Evolutionary conservation across 208 protist genomes (phyloP).

Genomic region (Leishmania turanica): DNA sequence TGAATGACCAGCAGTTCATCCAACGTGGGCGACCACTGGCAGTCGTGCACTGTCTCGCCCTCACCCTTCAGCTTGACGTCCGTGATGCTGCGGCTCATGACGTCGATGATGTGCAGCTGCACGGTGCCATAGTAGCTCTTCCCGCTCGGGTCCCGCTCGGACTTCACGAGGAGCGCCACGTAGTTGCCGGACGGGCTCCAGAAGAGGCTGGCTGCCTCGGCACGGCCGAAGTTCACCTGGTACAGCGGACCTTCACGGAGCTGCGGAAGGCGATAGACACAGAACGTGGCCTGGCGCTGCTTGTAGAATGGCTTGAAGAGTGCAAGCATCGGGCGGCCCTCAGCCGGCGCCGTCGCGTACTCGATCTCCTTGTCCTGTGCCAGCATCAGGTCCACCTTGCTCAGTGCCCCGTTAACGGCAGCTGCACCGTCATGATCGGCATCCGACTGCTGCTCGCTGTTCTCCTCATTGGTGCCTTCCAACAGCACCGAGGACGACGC

Average conservation of each 20-base stretch:
- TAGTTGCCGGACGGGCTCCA: constrained; percentile 76
- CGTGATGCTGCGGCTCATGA: constrained; percentile 52
- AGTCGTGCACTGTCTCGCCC: constrained; percentile 89
- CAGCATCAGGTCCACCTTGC: constrained; percentile 80
- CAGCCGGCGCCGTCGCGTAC: constrained; percentile 53
- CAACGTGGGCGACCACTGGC: constrained; percentile 67
- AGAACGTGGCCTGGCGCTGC: constrained; percentile 63
- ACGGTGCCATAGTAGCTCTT: constrained; percentile 92
- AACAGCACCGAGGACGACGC: constrained; percentile 4
- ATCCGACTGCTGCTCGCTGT: background rate
- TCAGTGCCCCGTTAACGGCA: constrained; percentile 31
- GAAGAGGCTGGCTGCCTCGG: constrained; percentile 61
- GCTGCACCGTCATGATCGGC: background rate
- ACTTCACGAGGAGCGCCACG: constrained; percentile 73
- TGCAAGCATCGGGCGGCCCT: constrained; percentile 60
- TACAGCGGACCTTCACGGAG: constrained; percentile 67
- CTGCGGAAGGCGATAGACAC: constrained; percentile 76
- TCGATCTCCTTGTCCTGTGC: constrained; percentile 83
- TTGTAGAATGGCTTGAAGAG: constrained; percentile 89
- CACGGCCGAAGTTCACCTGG: constrained; percentile 62
- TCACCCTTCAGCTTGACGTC: constrained; percentile 71
- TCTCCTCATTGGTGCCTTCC: constrained; percentile 17
- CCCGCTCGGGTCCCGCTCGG: constrained; percentile 80
- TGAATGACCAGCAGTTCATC: constrained; percentile 91
- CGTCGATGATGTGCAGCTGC: constrained; percentile 78